A percentile compares a stretch with the other conserved stretches of the same genome.
phyloP scores from a whole-genome alignment of 2,329 filamentous ascomycete genomes.

The Fusarium avenaceum region DNA sequence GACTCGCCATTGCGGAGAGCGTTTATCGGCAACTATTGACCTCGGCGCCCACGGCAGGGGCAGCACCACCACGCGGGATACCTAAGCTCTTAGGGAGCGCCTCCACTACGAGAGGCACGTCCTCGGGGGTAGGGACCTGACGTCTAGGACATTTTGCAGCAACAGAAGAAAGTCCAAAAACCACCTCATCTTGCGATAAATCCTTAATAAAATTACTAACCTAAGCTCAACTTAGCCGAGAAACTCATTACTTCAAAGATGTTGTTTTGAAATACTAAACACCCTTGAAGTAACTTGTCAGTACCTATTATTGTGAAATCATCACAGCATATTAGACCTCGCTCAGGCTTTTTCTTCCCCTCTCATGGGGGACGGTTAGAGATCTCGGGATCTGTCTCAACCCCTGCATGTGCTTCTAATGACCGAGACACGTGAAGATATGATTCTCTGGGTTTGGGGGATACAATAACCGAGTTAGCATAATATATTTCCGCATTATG shows the following conservation, averaged over 20 bases:
- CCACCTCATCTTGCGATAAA: too few relatives aligned
- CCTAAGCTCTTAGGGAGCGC: constrained; percentile 30
- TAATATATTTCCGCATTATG: too few relatives aligned
- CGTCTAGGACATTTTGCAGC: constrained; percentile 8
- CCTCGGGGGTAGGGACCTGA: constrained; percentile 18
- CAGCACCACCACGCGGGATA: constrained; percentile 11
- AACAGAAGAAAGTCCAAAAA: too few relatives aligned
- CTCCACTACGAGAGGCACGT: constrained; percentile 27
- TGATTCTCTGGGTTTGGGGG: not conserved
- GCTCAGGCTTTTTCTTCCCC: not conserved
- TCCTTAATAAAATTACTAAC: too few relatives aligned
- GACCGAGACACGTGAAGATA: constrained; percentile 35
- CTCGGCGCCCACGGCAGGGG: constrained; percentile 39
- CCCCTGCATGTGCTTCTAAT: constrained; percentile 13
- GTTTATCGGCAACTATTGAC: constrained; percentile 42
- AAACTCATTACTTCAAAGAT: too few relatives aligned
- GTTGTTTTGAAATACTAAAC: too few relatives aligned
- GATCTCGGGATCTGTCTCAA: constrained; percentile 14
- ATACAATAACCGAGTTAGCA: too few relatives aligned
- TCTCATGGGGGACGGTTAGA: constrained; percentile 9
- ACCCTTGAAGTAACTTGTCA: not conserved
- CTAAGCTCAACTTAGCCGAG: too few relatives aligned
- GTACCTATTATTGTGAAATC: not conserved
- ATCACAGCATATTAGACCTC: not conserved
- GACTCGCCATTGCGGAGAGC: constrained; percentile 29